Evolutionary conservation across 2,329 filamentous ascomycete species (phyloP), one percentile per base, ranked within the genome.

Genomic region (Arthrobotrys entomopaga): DNA sequence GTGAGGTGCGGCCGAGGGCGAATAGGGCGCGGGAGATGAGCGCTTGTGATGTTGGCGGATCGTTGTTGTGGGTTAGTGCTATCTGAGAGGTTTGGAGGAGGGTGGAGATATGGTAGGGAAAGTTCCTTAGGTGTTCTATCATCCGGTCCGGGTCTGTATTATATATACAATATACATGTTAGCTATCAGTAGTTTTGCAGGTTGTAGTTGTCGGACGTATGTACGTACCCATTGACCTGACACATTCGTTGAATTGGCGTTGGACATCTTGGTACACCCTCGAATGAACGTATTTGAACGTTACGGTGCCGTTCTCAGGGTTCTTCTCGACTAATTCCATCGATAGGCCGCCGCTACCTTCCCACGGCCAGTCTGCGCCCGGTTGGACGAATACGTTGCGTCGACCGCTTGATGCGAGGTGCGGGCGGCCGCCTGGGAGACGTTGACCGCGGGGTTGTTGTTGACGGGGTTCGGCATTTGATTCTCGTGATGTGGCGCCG

Each of bases 61-160:
- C 95, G 59, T 64, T 75, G 61, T 92, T 88, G 80, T 97, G 92
- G 77, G 97, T 91, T 80, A 95, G 94, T 11, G 93, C 93, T 57
- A 98, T 91, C 80, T 92, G 92, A 75, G 92, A 96, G 26, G 96
- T 93, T 80, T 97, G 93, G 20, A 98, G 88, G n/a, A 98, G 86
- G 1, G 92, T 93, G 0, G 92, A 95, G 77, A 98, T 90, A 80
- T 98, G 93, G 81, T 97, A 98, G 2, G 94, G 91, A 78, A 92
- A 89, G 77, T 85, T 84, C 75, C 88, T 86, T 1, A 98, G 84
- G 59, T 95, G 87, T 40, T 89, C 84, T 48, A 98, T 88, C 83
- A 99, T 87, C 64, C 89, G 86, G 81, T 96, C 90, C 2, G 92
- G 92, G 79, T 97, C 91, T 79, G 52, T 65, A 19, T 22, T 16